A percentile compares a stretch with the other conserved stretches of the same genome.
Evolutionary conservation across 768 basidiomycete species (phyloP).

Genomic region (Rickenella mellea): DNA sequence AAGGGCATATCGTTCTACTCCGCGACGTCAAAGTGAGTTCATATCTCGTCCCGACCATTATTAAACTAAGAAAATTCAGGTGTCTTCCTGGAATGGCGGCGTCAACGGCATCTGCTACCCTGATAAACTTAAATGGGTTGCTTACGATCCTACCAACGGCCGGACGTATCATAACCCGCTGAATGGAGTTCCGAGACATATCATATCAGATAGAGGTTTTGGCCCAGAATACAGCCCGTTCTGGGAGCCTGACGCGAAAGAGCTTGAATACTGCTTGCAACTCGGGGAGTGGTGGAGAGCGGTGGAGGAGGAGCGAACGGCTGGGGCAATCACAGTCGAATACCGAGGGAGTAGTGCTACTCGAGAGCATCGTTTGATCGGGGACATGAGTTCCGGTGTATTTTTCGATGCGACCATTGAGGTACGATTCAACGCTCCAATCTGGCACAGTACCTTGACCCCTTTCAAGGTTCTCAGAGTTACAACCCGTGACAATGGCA

Average conservation of each 20-base stretch:
- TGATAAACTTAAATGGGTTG: neutral
- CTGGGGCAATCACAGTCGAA: slow-evolving; percentile 1
- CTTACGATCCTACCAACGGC: neutral
- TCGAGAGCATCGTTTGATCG: neutral
- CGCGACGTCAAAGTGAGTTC: slow-evolving; percentile 37
- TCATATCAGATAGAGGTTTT: slow-evolving; percentile 22
- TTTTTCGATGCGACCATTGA: neutral
- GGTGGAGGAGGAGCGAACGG: slow-evolving; percentile 2
- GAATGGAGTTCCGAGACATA: too few species aligned
- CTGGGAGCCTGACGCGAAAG: slow-evolving; percentile 23
- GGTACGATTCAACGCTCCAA: slow-evolving; percentile 29
- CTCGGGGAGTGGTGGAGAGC: slow-evolving; percentile 21
- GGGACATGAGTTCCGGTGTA: slow-evolving; percentile 6
- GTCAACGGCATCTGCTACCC: neutral
- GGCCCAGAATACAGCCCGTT: slow-evolving; percentile 36
- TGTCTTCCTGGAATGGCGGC: neutral
- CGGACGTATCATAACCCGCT: neutral
- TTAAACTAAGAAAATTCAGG: too few species aligned
- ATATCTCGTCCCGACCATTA: neutral
- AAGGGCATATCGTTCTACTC: slow-evolving; percentile 45
- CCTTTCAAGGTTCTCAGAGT: slow-evolving; percentile 19
- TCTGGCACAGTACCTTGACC: neutral
- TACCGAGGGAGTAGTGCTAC: neutral
- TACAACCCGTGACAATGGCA: slow-evolving; percentile 10
- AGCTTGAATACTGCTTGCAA: slow-evolving; percentile 13